Conservation (phyloP, 768 basidiomycete species). For the Scleroderma bovista region DNA sequence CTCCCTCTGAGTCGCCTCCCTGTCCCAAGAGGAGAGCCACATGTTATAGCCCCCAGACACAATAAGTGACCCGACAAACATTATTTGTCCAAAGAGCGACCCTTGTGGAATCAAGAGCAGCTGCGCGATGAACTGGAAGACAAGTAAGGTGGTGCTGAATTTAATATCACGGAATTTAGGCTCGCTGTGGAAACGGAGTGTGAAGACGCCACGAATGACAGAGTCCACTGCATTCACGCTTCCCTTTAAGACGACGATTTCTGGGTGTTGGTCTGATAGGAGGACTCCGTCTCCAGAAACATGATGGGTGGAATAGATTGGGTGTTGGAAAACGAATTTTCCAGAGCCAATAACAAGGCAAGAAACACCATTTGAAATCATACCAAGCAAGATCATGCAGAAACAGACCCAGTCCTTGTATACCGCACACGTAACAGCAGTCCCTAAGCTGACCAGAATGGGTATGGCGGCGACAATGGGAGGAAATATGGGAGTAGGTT, state of each 20-base stretch:
- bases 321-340: constrained; percentile 21
- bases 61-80: constrained; percentile 29
- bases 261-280: constrained; percentile 8
- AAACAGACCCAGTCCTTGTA: constrained; percentile 31
- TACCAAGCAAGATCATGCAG: constrained; percentile 30
- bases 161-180: constrained; percentile 24
- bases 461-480: constrained; percentile 25
- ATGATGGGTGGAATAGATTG: constrained; percentile 14
- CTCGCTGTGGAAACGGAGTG: constrained; percentile 21
- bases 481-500: constrained; percentile 15
- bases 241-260: constrained; percentile 26
- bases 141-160: constrained; percentile 27
- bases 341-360: constrained; percentile 32
- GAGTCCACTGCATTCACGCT: constrained; percentile 26
- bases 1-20: constrained; percentile 21
- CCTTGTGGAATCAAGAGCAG: constrained; percentile 31
- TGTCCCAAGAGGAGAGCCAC: constrained; percentile 35
- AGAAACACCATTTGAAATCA: constrained; percentile 26
- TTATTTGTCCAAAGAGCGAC: constrained; percentile 29
- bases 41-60: constrained; percentile 34
- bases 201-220: constrained; percentile 29
- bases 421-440: constrained; percentile 24
- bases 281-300: constrained; percentile 30
- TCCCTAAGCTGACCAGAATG: constrained; percentile 24
- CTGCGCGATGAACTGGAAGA: constrained; percentile 30